A percentile compares a stretch with the other conserved stretches of the same genome.
phyloP scores from a whole-genome alignment of 148 eudicot species.

The Vaccinium myrtillus region DNA sequence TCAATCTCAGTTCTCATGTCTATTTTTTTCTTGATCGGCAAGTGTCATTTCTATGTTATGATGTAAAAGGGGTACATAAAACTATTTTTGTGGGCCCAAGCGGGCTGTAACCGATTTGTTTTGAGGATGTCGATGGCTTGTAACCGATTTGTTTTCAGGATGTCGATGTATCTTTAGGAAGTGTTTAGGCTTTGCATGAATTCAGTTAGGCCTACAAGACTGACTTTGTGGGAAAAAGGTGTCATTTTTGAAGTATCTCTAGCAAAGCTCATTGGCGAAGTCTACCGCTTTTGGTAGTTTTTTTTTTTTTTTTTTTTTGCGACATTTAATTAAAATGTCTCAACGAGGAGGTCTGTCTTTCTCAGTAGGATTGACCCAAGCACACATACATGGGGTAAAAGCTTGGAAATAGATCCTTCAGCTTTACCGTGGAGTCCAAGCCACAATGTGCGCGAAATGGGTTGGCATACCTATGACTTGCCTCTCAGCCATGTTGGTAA shows the following conservation, averaged over 20 bases:
- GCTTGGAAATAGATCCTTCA: background rate
- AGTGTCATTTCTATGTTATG: no score
- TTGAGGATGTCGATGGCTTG: background rate
- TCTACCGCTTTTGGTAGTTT: background rate
- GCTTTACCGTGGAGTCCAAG: background rate
- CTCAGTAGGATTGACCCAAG: background rate
- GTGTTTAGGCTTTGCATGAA: no score
- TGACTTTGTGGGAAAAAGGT: background rate
- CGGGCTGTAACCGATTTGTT: no score
- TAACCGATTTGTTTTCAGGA: background rate
- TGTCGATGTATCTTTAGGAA: no score
- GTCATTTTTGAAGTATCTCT: background rate
- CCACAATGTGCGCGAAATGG: background rate
- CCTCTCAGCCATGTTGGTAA: background rate
- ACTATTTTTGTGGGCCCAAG: no score
- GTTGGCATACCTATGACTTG: background rate
- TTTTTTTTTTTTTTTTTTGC: no score
- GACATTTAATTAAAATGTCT: no score
- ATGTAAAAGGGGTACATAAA: no score
- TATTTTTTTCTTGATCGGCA: no score
- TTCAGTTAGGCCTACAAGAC: background rate
- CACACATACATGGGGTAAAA: background rate
- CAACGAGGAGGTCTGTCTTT: background rate
- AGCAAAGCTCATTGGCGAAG: background rate
- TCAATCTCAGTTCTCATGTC: background rate